phyloP scores from a whole-genome alignment of 768 basidiomycete genomes.

The Hygrocybe punicea region DNA sequence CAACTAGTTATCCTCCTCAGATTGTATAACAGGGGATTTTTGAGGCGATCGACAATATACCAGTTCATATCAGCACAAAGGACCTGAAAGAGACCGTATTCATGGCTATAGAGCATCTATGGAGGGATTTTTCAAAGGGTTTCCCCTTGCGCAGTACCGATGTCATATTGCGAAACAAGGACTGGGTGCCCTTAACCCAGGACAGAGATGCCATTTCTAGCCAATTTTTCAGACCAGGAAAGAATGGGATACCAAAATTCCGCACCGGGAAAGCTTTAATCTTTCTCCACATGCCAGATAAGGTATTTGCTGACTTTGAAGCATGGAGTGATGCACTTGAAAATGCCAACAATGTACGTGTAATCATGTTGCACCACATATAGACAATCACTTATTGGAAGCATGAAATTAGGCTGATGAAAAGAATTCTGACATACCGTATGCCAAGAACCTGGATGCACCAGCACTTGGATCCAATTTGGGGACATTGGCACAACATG shows the following conservation, averaged over 20 bases:
- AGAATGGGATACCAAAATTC: background rate
- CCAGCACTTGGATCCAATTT: too few species aligned
- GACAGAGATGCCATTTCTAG: too few species aligned
- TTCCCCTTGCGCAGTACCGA: too few species aligned
- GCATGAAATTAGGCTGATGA: background rate
- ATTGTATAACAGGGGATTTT: background rate
- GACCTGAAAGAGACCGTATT: background rate
- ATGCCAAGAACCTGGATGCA: background rate
- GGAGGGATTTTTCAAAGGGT: too few species aligned
- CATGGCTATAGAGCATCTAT: background rate
- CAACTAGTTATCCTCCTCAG: too few species aligned
- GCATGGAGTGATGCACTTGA: background rate
- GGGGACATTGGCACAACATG: background rate
- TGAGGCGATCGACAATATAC: too few species aligned
- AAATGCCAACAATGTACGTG: background rate
- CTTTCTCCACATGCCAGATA: background rate
- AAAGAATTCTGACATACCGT: background rate
- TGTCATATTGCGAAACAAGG: too few species aligned
- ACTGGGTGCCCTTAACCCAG: too few species aligned
- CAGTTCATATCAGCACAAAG: background rate
- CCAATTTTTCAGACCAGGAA: too few species aligned
- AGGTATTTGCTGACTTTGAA: background rate
- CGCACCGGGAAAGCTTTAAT: background rate
- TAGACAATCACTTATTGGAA: background rate
- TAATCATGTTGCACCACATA: too few species aligned